Percentiles rank a stretch among this genome's conserved stretches.
These are phyloP conservation scores for Cyclotella baltica DNA, from an alignment of 108 stramenopile species.

Conservation along the genomic window DNA sequence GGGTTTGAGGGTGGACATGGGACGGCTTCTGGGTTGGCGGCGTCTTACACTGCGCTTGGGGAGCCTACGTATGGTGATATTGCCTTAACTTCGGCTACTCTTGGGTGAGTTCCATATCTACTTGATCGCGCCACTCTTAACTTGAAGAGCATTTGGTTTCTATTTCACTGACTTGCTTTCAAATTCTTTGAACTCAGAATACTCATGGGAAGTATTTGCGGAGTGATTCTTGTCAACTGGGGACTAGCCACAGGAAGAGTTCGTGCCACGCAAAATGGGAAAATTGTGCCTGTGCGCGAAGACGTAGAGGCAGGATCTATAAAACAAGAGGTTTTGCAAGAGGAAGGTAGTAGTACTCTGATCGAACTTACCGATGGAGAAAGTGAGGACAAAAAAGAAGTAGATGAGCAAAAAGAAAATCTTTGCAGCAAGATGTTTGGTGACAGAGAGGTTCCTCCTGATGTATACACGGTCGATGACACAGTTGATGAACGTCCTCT, in stretches of 20 bases:
- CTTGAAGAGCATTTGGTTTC: too few relatives aligned
- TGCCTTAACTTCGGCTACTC: slow-evolving; percentile 4
- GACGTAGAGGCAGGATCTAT: not conserved
- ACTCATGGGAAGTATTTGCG: not conserved
- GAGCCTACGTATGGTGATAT: slow-evolving; percentile 8
- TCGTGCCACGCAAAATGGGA: not conserved
- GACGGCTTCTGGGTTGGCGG: not conserved
- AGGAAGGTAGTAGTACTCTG: not conserved
- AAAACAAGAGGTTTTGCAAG: not conserved
- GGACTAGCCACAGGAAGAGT: slow-evolving; percentile 5
- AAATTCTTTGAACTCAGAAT: not conserved
- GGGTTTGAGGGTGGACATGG: slow-evolving; percentile 10
- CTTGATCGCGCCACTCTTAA: too few relatives aligned
- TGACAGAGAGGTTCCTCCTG: not conserved
- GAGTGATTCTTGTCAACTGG: slow-evolving; percentile 9
- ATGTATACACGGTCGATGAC: not conserved
- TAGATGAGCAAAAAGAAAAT: not conserved
- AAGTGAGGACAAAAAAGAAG: not conserved
- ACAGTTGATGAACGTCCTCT: not conserved
- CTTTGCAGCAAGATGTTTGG: slow-evolving; percentile 6
- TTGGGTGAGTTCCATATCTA: too few relatives aligned
- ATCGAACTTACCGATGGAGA: not conserved
- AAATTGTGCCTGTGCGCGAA: not conserved
- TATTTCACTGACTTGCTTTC: too few relatives aligned
- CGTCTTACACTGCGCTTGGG: not conserved